Conservation (phyloP, 2,329 filamentous ascomycete species). For the Blumeria graminis region DNA sequence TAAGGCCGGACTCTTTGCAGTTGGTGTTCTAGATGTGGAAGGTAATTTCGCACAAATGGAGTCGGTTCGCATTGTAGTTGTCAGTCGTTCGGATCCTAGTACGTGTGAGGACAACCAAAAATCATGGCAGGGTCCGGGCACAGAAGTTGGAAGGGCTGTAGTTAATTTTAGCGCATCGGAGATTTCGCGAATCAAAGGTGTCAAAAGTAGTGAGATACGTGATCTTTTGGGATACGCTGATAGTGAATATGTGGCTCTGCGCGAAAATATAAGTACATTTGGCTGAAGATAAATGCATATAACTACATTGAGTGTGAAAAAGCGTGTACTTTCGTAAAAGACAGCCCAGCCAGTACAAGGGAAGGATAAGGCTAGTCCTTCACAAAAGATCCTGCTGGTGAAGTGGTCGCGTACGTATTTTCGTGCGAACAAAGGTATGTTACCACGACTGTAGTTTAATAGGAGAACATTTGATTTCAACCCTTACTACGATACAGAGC, state of each 20-base stretch:
- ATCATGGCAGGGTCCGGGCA: conserved; percentile 25
- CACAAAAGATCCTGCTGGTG: too few relatives aligned
- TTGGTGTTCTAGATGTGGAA: conserved; percentile 73
- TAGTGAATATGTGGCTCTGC: conserved; percentile 75
- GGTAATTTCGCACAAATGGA: conserved; percentile 82
- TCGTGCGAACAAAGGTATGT: too few relatives aligned
- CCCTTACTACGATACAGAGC: too few relatives aligned
- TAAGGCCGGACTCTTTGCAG: conserved; percentile 73
- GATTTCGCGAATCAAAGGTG: conserved; percentile 62
- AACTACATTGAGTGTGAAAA: too few relatives aligned
- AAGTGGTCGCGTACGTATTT: too few relatives aligned
- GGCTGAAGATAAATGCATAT: too few relatives aligned
- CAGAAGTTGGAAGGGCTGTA: conserved; percentile 67
- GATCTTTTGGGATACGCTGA: conserved; percentile 71
- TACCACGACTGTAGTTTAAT: too few relatives aligned
- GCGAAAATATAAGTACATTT: conserved; percentile 50
- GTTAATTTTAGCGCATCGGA: conserved; percentile 84
- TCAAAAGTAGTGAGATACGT: conserved; percentile 60
- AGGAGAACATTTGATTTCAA: too few relatives aligned
- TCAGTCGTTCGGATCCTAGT: conserved; percentile 26
- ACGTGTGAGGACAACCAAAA: conserved; percentile 11
- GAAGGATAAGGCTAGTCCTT: too few relatives aligned
- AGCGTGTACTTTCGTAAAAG: too few relatives aligned
- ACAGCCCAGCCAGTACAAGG: too few relatives aligned
- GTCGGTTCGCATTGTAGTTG: conserved; percentile 65